Evolutionary conservation across 1,139 yeast species (phyloP).

Genomic region (Lodderomyces jiufengensis): DNA sequence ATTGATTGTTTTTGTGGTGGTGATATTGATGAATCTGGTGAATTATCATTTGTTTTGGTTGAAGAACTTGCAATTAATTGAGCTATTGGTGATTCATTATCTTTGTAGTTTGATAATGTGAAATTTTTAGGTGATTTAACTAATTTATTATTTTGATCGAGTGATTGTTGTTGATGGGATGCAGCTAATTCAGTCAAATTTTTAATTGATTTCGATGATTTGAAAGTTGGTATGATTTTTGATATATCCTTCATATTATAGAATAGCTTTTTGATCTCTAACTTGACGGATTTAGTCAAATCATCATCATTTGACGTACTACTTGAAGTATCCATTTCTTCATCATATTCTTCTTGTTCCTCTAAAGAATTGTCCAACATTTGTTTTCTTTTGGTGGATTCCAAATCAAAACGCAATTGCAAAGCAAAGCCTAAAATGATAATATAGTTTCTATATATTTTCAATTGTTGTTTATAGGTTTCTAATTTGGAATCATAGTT

Average conservation of each 20-base stretch:
- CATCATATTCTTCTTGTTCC: slow-evolving; percentile 18
- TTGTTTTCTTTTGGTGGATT: slow-evolving; percentile 15
- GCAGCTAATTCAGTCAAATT: slow-evolving; percentile 23
- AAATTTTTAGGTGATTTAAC: slow-evolving; percentile 46
- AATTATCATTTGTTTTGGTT: slow-evolving; percentile 9
- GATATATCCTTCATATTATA: slow-evolving; percentile 34
- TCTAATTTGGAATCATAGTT: slow-evolving; percentile 41
- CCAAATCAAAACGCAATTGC: slow-evolving; percentile 30
- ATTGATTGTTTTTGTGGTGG: slow-evolving; percentile 2
- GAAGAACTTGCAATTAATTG: slow-evolving; percentile 30
- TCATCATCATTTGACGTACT: slow-evolving; percentile 21
- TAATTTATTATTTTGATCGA: slow-evolving; percentile 15
- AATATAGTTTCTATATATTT: slow-evolving; percentile 45
- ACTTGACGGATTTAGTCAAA: slow-evolving; percentile 33
- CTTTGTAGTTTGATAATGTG: slow-evolving; percentile 37
- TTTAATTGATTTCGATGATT: slow-evolving; percentile 31
- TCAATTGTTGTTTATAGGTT: slow-evolving; percentile 43
- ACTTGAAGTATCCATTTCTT: background rate
- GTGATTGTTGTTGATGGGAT: too few species aligned
- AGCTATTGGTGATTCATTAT: slow-evolving; percentile 36
- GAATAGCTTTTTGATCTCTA: slow-evolving; percentile 37
- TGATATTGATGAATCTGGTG: slow-evolving; percentile 5
- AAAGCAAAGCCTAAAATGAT: slow-evolving; percentile 47
- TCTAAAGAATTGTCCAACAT: slow-evolving; percentile 21
- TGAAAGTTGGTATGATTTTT: slow-evolving; percentile 38